These are phyloP conservation scores for Picea glauca DNA, from an alignment of 75 land plant genomes.

Conservation along the genomic window DNA sequence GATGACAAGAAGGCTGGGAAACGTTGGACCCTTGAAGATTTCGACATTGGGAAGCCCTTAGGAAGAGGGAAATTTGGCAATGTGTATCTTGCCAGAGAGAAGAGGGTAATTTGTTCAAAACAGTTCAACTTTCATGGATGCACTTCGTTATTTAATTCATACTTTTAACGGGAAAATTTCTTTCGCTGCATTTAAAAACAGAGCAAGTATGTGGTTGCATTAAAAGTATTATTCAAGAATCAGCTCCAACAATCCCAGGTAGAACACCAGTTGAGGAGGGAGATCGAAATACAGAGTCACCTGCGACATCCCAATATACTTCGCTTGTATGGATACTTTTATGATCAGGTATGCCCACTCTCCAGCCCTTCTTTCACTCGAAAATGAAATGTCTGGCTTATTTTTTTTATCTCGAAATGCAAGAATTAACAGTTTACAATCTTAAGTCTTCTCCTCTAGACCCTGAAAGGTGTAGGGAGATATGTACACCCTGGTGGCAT, in stretches of 20 bases:
- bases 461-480: too few species aligned
- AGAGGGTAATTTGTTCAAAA: constrained; percentile 36
- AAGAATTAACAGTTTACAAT: too few species aligned
- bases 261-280: constrained; percentile 82
- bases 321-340: constrained; percentile 82
- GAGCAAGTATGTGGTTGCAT: constrained; percentile 82
- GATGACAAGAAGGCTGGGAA: constrained; percentile 1
- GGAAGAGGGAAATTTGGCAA: constrained; percentile 93
- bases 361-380: neutral
- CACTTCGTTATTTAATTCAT: too few species aligned
- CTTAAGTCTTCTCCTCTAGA: too few species aligned
- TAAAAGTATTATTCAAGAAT: constrained; percentile 84
- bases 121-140: too few species aligned
- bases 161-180: too few species aligned
- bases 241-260: constrained; percentile 83
- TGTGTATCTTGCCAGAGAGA: constrained; percentile 90
- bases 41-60: constrained; percentile 87
- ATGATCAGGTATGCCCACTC: constrained; percentile 66
- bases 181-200: constrained; percentile 17
- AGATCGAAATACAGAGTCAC: constrained; percentile 89
- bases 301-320: constrained; percentile 83
- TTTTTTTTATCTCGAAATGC: too few species aligned
- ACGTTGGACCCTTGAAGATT: constrained; percentile 71
- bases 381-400: neutral
- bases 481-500: too few species aligned